phyloP scores from a whole-genome alignment of 2,329 filamentous ascomycete species.

The Pseudofabraea citricarpa region DNA sequence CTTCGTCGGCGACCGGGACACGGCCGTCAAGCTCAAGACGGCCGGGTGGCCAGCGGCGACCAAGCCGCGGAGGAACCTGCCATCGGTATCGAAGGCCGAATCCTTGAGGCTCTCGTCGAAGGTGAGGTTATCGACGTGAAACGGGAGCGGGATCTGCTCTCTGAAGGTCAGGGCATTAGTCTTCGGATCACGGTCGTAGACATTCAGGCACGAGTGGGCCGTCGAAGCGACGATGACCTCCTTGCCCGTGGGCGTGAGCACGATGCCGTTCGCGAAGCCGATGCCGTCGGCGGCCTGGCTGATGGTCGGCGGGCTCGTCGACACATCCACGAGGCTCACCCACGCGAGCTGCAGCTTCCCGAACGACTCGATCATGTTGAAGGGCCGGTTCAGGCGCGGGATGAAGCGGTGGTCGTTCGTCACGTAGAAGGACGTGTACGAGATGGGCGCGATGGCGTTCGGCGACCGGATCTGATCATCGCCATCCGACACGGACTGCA shows the following conservation, averaged over 20 bases:
- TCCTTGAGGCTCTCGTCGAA: background rate
- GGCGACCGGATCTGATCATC: background rate
- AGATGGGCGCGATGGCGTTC: background rate
- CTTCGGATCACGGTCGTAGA: background rate
- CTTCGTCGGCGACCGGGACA: background rate
- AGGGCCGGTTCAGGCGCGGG: background rate
- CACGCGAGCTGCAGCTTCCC: background rate
- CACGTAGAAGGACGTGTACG: slow-evolving; percentile 2
- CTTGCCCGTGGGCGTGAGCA: background rate
- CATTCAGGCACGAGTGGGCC: background rate
- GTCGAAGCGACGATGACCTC: slow-evolving; percentile 1
- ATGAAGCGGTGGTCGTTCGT: slow-evolving; percentile 1
- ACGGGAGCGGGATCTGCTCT: background rate
- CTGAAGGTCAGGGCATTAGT: background rate
- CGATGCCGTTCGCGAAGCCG: slow-evolving; percentile 1
- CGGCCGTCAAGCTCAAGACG: background rate
- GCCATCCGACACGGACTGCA: background rate
- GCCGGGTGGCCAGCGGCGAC: background rate
- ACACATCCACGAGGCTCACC: background rate
- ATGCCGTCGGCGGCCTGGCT: background rate
- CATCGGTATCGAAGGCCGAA: background rate
- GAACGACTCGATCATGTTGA: slow-evolving; percentile 1
- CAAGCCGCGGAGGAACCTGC: background rate
- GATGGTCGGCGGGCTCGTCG: background rate
- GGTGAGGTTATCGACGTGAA: background rate